Percentiles rank a stretch among this genome's conserved stretches.
Evolutionary conservation across 1,139 yeast species (phyloP).

Genomic region (Tardiomyces blankii): DNA sequence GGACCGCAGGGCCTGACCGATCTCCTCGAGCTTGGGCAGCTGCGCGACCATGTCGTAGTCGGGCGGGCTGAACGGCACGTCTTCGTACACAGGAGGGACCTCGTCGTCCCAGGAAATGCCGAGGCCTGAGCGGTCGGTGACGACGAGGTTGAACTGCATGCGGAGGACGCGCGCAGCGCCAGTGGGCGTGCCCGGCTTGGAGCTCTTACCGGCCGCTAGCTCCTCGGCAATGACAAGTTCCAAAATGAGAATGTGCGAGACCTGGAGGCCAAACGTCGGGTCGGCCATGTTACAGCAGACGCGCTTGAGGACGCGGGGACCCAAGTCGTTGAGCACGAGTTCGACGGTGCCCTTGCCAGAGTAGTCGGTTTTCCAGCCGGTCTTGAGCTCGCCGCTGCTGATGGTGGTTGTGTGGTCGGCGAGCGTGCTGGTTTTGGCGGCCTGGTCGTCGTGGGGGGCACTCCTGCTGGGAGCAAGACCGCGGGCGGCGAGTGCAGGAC

Average conservation of each 20-base stretch:
- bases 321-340: slow-evolving; percentile 47
- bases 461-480: neutral
- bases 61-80: slow-evolving; percentile 83
- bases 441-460: neutral
- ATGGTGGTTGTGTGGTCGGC: neutral
- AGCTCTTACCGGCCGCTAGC: slow-evolving; percentile 11
- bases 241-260: slow-evolving; percentile 62
- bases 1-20: slow-evolving; percentile 1
- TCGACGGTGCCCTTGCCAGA: slow-evolving; percentile 66
- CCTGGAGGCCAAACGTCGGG: slow-evolving; percentile 65
- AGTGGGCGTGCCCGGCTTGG: slow-evolving; percentile 62
- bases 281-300: slow-evolving; percentile 31
- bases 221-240: slow-evolving; percentile 96
- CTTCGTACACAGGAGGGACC: slow-evolving; percentile 92
- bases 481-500: neutral
- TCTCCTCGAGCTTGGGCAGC: slow-evolving; percentile 22
- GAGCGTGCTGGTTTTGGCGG: neutral
- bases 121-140: slow-evolving; percentile 86
- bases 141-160: slow-evolving; percentile 76
- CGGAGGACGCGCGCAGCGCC: slow-evolving; percentile 91
- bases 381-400: slow-evolving; percentile 57
- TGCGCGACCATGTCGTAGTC: slow-evolving; percentile 36
- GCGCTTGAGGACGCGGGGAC: slow-evolving; percentile 13
- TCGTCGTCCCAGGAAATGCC: slow-evolving; percentile 99
- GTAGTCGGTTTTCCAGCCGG: slow-evolving; percentile 94